Evolutionary conservation across 371 early-diverging fungal genomes (phyloP).

Genomic region (Globomyces sp.): DNA sequence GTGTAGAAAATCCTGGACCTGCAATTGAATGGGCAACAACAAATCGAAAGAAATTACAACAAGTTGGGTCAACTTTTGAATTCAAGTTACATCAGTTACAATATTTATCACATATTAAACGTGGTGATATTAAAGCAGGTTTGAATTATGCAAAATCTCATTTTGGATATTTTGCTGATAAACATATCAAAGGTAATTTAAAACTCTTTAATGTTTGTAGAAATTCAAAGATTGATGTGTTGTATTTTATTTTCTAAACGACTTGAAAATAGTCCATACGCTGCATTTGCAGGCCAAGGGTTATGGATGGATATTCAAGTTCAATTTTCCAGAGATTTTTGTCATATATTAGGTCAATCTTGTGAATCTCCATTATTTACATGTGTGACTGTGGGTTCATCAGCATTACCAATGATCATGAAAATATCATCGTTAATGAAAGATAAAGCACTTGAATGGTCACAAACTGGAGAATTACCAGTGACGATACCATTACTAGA

Average conservation of each 20-base stretch:
- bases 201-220: constrained; percentile 38
- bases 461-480: constrained; percentile 81
- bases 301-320: constrained; percentile 66
- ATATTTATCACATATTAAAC: constrained; percentile 69
- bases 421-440: constrained; percentile 87
- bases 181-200: constrained; percentile 61
- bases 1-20: constrained; percentile 43
- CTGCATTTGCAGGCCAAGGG: constrained; percentile 57
- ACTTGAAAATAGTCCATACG: constrained; percentile 62
- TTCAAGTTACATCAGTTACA: constrained; percentile 78
- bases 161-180: constrained; percentile 64
- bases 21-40: constrained; percentile 75
- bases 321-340: constrained; percentile 83
- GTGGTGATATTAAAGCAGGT: constrained; percentile 51
- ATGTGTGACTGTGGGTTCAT: constrained; percentile 80
- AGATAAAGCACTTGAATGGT: constrained; percentile 81
- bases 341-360: constrained; percentile 74
- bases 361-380: constrained; percentile 75
- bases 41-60: constrained; percentile 58
- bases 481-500: constrained; percentile 85
- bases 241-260: constrained; percentile 52
- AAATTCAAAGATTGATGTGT: constrained; percentile 73
- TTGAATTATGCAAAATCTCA: constrained; percentile 69
- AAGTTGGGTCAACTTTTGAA: constrained; percentile 68
- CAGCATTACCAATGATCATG: constrained; percentile 85